Conservation (phyloP, 2,329 filamentous ascomycete species). For the Onygena corvina region DNA sequence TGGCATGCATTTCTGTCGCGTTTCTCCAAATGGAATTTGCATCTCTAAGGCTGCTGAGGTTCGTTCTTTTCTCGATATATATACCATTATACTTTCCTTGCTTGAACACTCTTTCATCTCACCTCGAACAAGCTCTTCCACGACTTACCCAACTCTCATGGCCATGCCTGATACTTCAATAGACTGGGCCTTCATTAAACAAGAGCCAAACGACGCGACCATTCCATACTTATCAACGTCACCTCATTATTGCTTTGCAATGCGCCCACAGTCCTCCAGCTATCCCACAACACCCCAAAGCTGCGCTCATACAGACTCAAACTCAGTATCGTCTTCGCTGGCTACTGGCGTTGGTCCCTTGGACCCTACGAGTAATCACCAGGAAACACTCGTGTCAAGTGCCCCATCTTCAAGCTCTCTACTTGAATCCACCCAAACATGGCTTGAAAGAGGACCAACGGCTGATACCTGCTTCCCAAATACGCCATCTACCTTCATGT, state of each 20-base stretch:
- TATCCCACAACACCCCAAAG: constrained; percentile 20
- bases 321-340: neutral
- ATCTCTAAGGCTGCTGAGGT: no score
- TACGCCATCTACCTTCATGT: constrained; percentile 17
- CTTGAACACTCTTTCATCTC: neutral
- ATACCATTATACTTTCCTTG: constrained; percentile 5
- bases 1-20: no score
- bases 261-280: constrained; percentile 12
- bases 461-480: constrained; percentile 17
- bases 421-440: constrained; percentile 17
- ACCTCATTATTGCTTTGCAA: constrained; percentile 12
- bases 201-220: constrained; percentile 20
- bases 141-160: constrained; percentile 15
- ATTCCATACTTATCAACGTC: constrained; percentile 18
- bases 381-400: constrained; percentile 17
- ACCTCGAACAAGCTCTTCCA: constrained; percentile 9
- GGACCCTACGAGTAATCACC: constrained; percentile 14
- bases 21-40: no score
- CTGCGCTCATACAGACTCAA: constrained; percentile 5
- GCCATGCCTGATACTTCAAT: constrained; percentile 14
- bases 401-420: constrained; percentile 17
- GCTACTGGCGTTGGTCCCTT: constrained; percentile 25
- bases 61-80: no score
- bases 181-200: neutral
- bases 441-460: constrained; percentile 19